These are phyloP conservation scores for Myriosclerotinia duriaeana DNA, from an alignment of 2,329 filamentous ascomycete genomes.

Conservation along the genomic window DNA sequence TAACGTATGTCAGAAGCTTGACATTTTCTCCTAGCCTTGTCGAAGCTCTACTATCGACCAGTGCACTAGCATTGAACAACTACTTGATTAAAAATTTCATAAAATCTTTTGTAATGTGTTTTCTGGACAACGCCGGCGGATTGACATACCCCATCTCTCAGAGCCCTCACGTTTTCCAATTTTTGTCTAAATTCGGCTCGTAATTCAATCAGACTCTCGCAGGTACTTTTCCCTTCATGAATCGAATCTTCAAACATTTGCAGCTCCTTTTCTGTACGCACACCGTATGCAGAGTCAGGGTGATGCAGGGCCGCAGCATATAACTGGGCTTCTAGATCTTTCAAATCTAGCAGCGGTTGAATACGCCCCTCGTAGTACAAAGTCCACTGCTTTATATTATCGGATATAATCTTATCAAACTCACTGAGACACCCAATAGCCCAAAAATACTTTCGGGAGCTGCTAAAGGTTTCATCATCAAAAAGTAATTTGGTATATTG, in stretches of 20 bases:
- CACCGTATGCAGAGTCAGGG: not conserved
- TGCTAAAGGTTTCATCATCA: conserved; percentile 18
- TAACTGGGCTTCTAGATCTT: not conserved
- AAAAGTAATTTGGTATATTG: conserved; percentile 14
- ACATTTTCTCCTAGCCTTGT: conserved; percentile 42
- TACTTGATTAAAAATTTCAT: not conserved
- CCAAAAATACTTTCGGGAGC: conserved; percentile 18
- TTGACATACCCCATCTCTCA: conserved; percentile 4
- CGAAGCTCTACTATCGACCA: conserved; percentile 36
- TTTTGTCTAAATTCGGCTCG: not conserved
- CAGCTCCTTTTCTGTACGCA: not conserved
- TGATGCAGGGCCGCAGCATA: not conserved
- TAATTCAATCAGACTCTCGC: not conserved
- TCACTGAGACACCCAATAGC: conserved; percentile 10
- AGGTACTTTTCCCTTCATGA: no score
- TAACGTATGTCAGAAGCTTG: conserved; percentile 43
- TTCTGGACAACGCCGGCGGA: not conserved
- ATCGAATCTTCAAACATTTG: not conserved
- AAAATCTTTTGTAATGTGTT: not conserved
- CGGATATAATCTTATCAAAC: conserved; percentile 6
- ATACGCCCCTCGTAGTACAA: conserved; percentile 3
- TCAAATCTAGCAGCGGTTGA: not conserved
- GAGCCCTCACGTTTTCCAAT: not conserved
- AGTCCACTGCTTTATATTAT: conserved; percentile 18
- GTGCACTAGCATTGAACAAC: conserved; percentile 36